A percentile compares a stretch with the other conserved stretches of the same genome.
These are phyloP conservation scores for Rhodotorula mucilaginosa DNA, from an alignment of 1,284 basidiomycete genomes.

Conservation along the genomic window DNA sequence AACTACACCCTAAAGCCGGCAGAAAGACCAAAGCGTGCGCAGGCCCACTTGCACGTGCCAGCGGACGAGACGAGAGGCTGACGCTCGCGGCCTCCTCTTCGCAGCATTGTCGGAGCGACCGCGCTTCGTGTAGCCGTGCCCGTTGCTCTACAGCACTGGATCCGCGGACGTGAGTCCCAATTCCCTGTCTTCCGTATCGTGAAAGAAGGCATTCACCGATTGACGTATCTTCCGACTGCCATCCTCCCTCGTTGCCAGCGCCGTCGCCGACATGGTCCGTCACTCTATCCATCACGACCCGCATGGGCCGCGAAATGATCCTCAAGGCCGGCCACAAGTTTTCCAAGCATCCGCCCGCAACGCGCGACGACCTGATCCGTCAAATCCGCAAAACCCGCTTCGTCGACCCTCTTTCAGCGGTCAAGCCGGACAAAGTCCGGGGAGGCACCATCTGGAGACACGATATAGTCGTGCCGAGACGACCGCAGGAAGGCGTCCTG, in stretches of 20 bases:
- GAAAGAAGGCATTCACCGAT: too few species aligned
- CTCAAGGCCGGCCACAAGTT: background rate
- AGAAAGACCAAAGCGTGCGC: background rate
- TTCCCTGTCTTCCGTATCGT: too few species aligned
- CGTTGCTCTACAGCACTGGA: background rate
- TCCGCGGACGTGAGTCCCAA: too few species aligned
- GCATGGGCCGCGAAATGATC: background rate
- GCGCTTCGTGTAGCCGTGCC: background rate
- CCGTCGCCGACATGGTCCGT: background rate
- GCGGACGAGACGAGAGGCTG: background rate
- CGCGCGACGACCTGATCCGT: background rate
- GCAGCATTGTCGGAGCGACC: background rate
- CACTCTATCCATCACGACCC: slow-evolving; percentile 1
- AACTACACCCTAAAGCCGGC: background rate
- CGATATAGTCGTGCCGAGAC: background rate
- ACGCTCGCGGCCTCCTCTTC: background rate
- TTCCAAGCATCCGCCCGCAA: background rate
- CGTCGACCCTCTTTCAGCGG: background rate
- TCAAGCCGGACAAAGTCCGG: background rate
- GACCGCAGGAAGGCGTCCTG: background rate
- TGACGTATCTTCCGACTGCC: background rate
- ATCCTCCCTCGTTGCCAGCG: background rate
- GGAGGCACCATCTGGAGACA: background rate
- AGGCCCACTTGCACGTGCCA: background rate
- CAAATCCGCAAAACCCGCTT: background rate